Percentiles rank a stretch among this genome's conserved stretches.
Evolutionary conservation across 257 asterid genomes (phyloP).

Genomic region (Salvia splendens): DNA sequence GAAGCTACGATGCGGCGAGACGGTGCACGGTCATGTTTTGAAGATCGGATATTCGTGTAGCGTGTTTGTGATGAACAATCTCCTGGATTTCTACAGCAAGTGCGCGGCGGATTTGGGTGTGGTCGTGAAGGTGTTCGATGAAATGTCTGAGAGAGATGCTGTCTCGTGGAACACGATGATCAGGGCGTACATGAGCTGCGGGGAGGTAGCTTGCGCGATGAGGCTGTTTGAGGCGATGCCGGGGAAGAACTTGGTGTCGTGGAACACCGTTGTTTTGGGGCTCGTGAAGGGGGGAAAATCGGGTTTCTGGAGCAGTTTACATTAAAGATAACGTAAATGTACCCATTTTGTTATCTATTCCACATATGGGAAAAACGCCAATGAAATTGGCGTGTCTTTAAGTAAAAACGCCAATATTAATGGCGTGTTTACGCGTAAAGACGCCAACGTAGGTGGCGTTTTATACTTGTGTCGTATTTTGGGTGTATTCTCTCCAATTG

Average conservation of each 20-base stretch:
- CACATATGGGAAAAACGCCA: too few relatives aligned
- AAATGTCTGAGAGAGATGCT: constrained; percentile 43
- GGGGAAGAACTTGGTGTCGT: constrained; percentile 44
- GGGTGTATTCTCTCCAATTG: too few relatives aligned
- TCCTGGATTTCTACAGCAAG: constrained; percentile 47
- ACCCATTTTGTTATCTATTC: too few relatives aligned
- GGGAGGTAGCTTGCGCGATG: constrained; percentile 36
- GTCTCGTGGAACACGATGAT: constrained; percentile 50
- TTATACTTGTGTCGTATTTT: too few relatives aligned
- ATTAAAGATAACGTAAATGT: too few relatives aligned
- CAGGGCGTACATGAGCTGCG: constrained; percentile 39
- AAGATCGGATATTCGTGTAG: constrained; percentile 42
- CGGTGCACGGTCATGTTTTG: constrained; percentile 40
- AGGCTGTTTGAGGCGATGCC: constrained; percentile 48
- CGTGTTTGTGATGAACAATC: constrained; percentile 44
- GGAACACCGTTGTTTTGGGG: constrained; percentile 53
- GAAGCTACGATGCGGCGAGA: constrained; percentile 37
- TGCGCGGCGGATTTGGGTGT: constrained; percentile 40
- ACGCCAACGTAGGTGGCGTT: too few relatives aligned
- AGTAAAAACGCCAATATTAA: too few relatives aligned
- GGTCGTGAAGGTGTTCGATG: constrained; percentile 39
- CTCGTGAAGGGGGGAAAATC: too few relatives aligned
- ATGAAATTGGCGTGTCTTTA: too few relatives aligned
- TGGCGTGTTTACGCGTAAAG: too few relatives aligned
- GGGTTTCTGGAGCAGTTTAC: too few relatives aligned